Percentiles rank a stretch among this genome's conserved stretches.
phyloP scores from a whole-genome alignment of 805 yeast species.

The Spathaspora hagerdaliae region DNA sequence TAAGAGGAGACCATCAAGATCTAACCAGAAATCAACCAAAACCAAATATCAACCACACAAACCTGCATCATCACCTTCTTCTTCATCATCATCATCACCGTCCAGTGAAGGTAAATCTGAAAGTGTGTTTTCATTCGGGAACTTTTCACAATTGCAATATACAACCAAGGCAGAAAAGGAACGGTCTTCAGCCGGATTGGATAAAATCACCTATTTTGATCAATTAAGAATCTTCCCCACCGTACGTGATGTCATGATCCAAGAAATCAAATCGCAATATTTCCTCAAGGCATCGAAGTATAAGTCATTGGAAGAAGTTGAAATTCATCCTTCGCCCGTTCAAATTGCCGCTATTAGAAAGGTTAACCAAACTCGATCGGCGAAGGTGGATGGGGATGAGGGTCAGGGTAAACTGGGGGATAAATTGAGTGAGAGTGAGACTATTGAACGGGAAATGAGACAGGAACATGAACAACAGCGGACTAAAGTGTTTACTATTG shows the following conservation, averaged over 20 bases:
- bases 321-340: slow-evolving; percentile 67
- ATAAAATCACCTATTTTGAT: slow-evolving; percentile 59
- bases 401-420: too few species aligned
- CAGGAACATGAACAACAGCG: slow-evolving; percentile 25
- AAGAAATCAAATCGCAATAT: slow-evolving; percentile 45
- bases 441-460: slow-evolving; percentile 23
- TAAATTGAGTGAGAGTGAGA: slow-evolving; percentile 15
- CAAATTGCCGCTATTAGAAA: slow-evolving; percentile 71
- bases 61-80: background rate
- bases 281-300: slow-evolving; percentile 30
- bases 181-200: slow-evolving; percentile 19
- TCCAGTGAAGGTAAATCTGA: background rate
- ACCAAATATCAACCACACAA: background rate
- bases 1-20: background rate
- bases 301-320: slow-evolving; percentile 25
- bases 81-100: background rate
- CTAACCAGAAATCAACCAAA: background rate
- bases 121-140: slow-evolving; percentile 26
- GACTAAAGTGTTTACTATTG: slow-evolving; percentile 67
- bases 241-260: slow-evolving; percentile 56
- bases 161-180: slow-evolving; percentile 38
- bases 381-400: too few species aligned
- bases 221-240: slow-evolving; percentile 63
- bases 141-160: slow-evolving; percentile 43
- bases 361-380: too few species aligned